A percentile compares a stretch with the other conserved stretches of the same genome.
Conservation (phyloP, 371 early-diverging fungal species). For the Mortierella sp. region DNA sequence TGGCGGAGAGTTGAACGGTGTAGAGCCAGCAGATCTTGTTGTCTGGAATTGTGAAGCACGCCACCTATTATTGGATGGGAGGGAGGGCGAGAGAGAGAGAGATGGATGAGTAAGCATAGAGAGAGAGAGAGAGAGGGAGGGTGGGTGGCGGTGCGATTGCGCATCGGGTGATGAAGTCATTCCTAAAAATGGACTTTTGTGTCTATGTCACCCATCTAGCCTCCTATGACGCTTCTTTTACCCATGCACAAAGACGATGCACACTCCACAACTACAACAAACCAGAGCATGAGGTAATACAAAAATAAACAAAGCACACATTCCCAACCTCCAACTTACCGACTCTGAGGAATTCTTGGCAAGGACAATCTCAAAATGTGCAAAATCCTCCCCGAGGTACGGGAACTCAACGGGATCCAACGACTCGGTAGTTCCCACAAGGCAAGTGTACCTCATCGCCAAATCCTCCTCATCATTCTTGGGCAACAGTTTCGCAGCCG, state of each 20-base stretch:
- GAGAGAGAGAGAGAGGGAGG: neutral
- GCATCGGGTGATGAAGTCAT: neutral
- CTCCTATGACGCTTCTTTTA: neutral
- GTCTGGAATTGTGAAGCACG: constrained; percentile 41
- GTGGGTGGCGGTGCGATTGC: neutral
- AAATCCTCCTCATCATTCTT: constrained; percentile 28
- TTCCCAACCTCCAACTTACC: constrained; percentile 19
- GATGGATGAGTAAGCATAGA: neutral
- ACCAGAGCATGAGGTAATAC: neutral
- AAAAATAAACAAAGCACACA: neutral
- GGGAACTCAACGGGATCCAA: constrained; percentile 25
- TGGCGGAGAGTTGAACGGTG: constrained; percentile 19
- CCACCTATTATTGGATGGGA: constrained; percentile 12
- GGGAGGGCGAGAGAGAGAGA: neutral
- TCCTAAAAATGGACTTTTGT: no score
- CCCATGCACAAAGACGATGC: neutral
- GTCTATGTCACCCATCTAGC: neutral
- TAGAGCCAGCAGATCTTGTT: constrained; percentile 39
- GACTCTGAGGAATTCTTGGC: constrained; percentile 35
- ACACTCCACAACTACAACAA: neutral
- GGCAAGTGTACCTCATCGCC: constrained; percentile 24
- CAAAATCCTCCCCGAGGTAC: constrained; percentile 7
- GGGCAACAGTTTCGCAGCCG: constrained; percentile 21
- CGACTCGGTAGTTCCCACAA: constrained; percentile 36
- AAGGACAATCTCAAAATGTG: constrained; percentile 39